A percentile compares a stretch with the other conserved stretches of the same genome.
Evolutionary conservation across 2,329 filamentous ascomycete genomes (phyloP).

Genomic region (Endothia cerciana): DNA sequence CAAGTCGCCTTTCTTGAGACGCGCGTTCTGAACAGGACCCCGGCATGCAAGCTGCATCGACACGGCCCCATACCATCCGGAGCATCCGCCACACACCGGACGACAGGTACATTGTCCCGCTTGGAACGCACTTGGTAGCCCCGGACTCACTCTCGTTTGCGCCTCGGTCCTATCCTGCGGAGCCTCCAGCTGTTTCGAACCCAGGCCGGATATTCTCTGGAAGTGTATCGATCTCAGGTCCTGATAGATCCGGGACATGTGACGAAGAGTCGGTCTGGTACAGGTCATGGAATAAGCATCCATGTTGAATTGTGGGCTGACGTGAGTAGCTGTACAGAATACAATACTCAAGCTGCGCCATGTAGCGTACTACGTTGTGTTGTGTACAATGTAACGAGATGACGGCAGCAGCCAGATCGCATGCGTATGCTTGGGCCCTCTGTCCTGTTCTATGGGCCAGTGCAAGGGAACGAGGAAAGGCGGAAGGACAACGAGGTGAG

Average conservation of each 20-base stretch:
- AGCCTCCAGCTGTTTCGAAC: conserved; percentile 34
- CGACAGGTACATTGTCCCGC: background rate
- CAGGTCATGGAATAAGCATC: conserved; percentile 57
- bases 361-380: background rate
- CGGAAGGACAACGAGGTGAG: too few species aligned
- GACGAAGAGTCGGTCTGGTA: conserved; percentile 48
- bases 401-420: too few species aligned
- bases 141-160: conserved; percentile 19
- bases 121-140: background rate
- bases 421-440: too few species aligned
- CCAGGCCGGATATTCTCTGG: conserved; percentile 40
- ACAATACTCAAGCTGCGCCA: background rate
- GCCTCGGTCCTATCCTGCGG: background rate
- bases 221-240: conserved; percentile 50
- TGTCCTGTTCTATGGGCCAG: too few species aligned
- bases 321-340: background rate
- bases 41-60: too few species aligned
- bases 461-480: too few species aligned
- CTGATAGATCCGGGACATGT: conserved; percentile 53
- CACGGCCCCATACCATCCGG: background rate
- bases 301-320: conserved; percentile 39
- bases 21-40: too few species aligned
- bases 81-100: background rate
- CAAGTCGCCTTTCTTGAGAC: background rate
- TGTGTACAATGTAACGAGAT: background rate